Evolutionary conservation across 2,329 filamentous ascomycete genomes (phyloP), one percentile per base, ranked within the genome.

Genomic region (Neofusicoccum laricinum): DNA sequence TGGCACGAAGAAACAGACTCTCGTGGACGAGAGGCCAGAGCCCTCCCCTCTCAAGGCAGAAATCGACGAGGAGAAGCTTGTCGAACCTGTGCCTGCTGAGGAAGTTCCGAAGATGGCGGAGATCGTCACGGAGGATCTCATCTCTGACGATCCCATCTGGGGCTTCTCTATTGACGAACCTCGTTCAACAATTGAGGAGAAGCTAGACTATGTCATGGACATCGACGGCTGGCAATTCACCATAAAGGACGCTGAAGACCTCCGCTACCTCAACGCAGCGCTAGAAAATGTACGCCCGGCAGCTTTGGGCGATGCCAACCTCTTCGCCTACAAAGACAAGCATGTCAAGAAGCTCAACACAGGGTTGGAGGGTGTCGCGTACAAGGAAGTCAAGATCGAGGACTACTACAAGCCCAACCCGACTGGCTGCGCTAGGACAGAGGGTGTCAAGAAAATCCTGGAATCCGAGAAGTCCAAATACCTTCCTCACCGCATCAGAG

Each of bases 401-500:
- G 87, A 87, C 43, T 89, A 90, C 72, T 98, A 97, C 73, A 91
- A 97, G 45, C 88, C 91, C 0, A 99, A 97, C 69, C 67, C 84
- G 0, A 92, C 92, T 10, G 95, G 95, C 38, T 91, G 88, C 70
- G 95, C 95, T 64, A 87, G 95, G 64, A 97, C 95, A 0, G 93
- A 99, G 79, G 93, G 93, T 32, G 88, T 93, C 71, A 94, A 96
- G 81, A 96, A 94, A 82, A 98, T 99, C 64, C 85, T 96, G 67
- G 96, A 99, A 76, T 92, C 92, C 0, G 95, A 99, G 76, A 99
- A 99, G 81, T 97, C 93, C 32, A 97, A 97, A 75, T 99, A 99
- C 74, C 85, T 99, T 7, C 95, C 95, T 45, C 95, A 99, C 81
- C 93, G 96, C 68, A 95, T 99, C 79, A 96, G 96, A 73, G 92